Evolutionary conservation across 2,329 filamentous ascomycete genomes (phyloP).

Genomic region (Cladosporium sp.): DNA sequence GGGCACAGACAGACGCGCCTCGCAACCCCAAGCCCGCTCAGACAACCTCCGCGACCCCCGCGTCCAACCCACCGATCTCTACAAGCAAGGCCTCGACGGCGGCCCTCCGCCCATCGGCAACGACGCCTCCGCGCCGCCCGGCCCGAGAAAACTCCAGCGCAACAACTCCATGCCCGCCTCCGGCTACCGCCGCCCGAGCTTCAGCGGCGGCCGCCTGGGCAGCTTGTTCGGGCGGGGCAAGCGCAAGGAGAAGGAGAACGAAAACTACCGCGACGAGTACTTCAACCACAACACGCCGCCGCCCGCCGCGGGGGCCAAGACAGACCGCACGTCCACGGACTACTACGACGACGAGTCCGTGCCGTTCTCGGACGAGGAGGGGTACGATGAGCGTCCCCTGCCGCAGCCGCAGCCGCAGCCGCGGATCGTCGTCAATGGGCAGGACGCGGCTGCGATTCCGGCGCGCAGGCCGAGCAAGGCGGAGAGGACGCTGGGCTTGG

Average conservation of each 20-base stretch:
- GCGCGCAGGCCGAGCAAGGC: slow-evolving; percentile 26
- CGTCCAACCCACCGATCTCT: slow-evolving; percentile 12
- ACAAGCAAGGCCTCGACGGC: slow-evolving; percentile 21
- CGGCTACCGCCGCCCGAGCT: slow-evolving; percentile 7
- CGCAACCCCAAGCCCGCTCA: slow-evolving; percentile 4
- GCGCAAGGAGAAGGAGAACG: background rate
- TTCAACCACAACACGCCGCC: slow-evolving; percentile 1
- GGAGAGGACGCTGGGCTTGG: slow-evolving; percentile 28
- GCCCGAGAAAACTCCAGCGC: slow-evolving; percentile 7
- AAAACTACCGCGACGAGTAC: slow-evolving; percentile 5
- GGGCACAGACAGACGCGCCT: slow-evolving; percentile 10
- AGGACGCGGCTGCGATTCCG: slow-evolving; percentile 8
- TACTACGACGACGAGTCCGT: slow-evolving; percentile 19
- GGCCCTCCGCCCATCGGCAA: slow-evolving; percentile 21
- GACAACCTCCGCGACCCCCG: slow-evolving; percentile 9
- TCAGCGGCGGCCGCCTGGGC: slow-evolving; percentile 7
- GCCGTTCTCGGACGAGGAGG: slow-evolving; percentile 23
- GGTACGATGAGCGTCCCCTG: slow-evolving; percentile 20
- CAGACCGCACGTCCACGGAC: slow-evolving; percentile 7
- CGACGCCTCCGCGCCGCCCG: background rate
- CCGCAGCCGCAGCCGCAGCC: background rate
- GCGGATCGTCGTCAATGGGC: background rate
- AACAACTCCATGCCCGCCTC: slow-evolving; percentile 8
- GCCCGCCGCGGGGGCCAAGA: background rate
- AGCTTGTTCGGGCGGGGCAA: slow-evolving; percentile 5